A percentile compares a stretch with the other conserved stretches of the same genome.
Conservation (phyloP, 371 early-diverging fungal genomes). For the Gilbertella persicaria region DNA sequence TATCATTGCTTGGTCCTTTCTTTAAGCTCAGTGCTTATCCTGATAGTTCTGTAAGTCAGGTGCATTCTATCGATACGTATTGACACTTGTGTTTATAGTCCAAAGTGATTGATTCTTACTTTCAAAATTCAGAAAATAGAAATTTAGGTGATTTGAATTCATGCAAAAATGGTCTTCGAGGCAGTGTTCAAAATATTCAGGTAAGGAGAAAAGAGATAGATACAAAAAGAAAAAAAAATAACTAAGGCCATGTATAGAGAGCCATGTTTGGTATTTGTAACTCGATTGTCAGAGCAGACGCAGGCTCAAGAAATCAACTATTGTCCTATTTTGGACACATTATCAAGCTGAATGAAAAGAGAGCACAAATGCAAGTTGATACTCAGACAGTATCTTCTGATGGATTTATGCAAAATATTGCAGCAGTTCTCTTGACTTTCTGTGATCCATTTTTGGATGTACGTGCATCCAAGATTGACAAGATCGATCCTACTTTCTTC, state of each 20-base stretch:
- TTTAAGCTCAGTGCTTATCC: slow-evolving; percentile 65
- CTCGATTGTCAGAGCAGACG: slow-evolving; percentile 69
- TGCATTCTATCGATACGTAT: not conserved
- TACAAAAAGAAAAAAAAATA: not conserved
- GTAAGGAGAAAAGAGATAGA: slow-evolving; percentile 42
- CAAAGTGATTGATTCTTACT: slow-evolving; percentile 62
- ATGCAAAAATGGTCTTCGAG: slow-evolving; percentile 68
- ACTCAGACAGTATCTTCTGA: slow-evolving; percentile 75
- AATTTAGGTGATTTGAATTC: slow-evolving; percentile 59
- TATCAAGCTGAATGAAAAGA: slow-evolving; percentile 68
- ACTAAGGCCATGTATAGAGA: slow-evolving; percentile 40
- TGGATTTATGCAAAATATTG: slow-evolving; percentile 86
- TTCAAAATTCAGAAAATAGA: slow-evolving; percentile 57
- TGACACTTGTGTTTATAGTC: slow-evolving; percentile 46
- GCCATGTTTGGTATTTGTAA: slow-evolving; percentile 70
- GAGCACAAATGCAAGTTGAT: slow-evolving; percentile 89
- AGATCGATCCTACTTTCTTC: slow-evolving; percentile 77
- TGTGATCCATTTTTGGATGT: slow-evolving; percentile 86
- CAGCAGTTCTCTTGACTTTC: slow-evolving; percentile 65
- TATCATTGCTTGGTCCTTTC: slow-evolving; percentile 77
- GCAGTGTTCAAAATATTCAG: slow-evolving; percentile 64
- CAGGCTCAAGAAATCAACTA: slow-evolving; percentile 59
- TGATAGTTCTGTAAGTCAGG: slow-evolving; percentile 45
- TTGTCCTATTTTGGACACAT: slow-evolving; percentile 68
- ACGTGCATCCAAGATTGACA: slow-evolving; percentile 65